Evolutionary conservation across 352 stramenopile genomes (phyloP).

Genomic region (Plasmopara muralis): DNA sequence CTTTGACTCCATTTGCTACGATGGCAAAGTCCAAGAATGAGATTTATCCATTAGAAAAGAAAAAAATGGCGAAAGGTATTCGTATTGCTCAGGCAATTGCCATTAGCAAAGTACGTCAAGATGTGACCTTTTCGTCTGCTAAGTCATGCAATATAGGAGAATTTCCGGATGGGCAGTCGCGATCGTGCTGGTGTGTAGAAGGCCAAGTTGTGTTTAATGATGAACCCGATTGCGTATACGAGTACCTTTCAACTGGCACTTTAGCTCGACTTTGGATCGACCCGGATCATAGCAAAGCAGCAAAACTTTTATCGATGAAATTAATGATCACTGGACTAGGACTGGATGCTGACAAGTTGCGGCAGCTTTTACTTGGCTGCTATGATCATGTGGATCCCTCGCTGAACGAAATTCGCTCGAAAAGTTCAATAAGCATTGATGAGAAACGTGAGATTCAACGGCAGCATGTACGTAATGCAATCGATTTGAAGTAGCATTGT

Average conservation of each 20-base stretch:
- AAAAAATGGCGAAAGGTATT: slow-evolving; percentile 32
- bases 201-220: slow-evolving; percentile 42
- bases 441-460: slow-evolving; percentile 69
- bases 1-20: slow-evolving; percentile 45
- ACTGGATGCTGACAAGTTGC: slow-evolving; percentile 39
- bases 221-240: slow-evolving; percentile 34
- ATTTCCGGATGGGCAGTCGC: slow-evolving; percentile 12
- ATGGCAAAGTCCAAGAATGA: slow-evolving; percentile 41
- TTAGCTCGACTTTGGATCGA: slow-evolving; percentile 30
- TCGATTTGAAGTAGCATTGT: not conserved
- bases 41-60: slow-evolving; percentile 31
- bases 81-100: slow-evolving; percentile 43
- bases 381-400: slow-evolving; percentile 39
- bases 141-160: slow-evolving; percentile 9
- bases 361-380: slow-evolving; percentile 48
- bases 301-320: slow-evolving; percentile 21
- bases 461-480: slow-evolving; percentile 40
- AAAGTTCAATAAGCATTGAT: slow-evolving; percentile 35
- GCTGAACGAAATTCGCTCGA: slow-evolving; percentile 33
- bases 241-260: slow-evolving; percentile 53
- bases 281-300: slow-evolving; percentile 4
- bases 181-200: slow-evolving; percentile 56
- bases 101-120: slow-evolving; percentile 32
- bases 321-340: slow-evolving; percentile 41
- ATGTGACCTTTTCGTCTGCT: slow-evolving; percentile 2